Percentiles rank a stretch among this genome's conserved stretches.
These are phyloP conservation scores for Nigrospora sphaerica DNA, from an alignment of 2,329 filamentous ascomycete genomes.

Conservation along the genomic window DNA sequence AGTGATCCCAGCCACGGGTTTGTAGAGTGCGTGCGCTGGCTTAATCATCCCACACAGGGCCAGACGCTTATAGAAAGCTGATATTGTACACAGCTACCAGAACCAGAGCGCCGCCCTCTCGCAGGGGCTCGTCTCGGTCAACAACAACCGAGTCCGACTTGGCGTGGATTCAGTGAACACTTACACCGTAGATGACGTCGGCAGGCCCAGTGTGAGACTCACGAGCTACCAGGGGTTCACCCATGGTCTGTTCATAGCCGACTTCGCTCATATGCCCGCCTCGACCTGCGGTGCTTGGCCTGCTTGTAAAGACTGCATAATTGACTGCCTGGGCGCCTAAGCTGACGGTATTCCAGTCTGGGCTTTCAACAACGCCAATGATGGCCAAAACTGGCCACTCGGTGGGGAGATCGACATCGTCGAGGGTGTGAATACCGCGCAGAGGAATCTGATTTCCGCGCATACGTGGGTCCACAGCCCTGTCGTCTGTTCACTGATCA, in stretches of 20 bases:
- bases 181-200: constrained; percentile 26
- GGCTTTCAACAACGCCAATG: constrained; percentile 29
- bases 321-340: not conserved
- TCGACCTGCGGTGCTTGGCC: constrained; percentile 69
- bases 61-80: not conserved
- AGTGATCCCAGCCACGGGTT: constrained; percentile 60
- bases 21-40: constrained; percentile 48
- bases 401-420: constrained; percentile 65
- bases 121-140: constrained; percentile 32
- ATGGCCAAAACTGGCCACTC: constrained; percentile 50
- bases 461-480: constrained; percentile 39
- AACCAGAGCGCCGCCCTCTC: constrained; percentile 29
- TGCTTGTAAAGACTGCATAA: constrained; percentile 42
- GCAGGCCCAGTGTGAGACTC: constrained; percentile 57
- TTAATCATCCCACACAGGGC: not conserved
- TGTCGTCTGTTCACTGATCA: not conserved
- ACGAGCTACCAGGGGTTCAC: constrained; percentile 57
- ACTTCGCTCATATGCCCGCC: constrained; percentile 67
- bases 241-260: constrained; percentile 63
- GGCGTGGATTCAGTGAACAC: constrained; percentile 34
- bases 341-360: constrained; percentile 32
- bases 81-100: constrained; percentile 29
- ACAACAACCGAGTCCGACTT: constrained; percentile 36
- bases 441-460: constrained; percentile 53
- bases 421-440: constrained; percentile 59